Percentiles rank a stretch among this genome's conserved stretches.
Evolutionary conservation across 768 basidiomycete genomes (phyloP).

Genomic region (Leccinum disarticulatum): DNA sequence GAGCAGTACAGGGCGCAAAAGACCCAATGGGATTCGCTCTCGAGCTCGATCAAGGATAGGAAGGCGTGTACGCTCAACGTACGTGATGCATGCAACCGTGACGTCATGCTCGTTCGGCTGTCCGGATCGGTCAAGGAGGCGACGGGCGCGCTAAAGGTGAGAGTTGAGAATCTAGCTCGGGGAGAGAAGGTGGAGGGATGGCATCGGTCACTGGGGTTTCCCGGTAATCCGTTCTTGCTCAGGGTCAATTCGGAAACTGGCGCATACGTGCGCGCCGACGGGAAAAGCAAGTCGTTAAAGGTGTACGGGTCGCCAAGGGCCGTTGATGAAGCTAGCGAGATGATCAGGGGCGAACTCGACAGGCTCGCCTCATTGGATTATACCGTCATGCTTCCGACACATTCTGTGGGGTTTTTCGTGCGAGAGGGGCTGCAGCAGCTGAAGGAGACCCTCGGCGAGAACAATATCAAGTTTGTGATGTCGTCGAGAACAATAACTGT

Average conservation of each 20-base stretch:
- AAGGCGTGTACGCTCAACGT: conserved; percentile 37
- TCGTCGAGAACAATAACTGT: conserved; percentile 44
- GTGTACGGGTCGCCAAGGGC: conserved; percentile 39
- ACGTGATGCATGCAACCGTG: conserved; percentile 16
- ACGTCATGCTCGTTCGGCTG: conserved; percentile 41
- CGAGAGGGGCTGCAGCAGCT: conserved; percentile 48
- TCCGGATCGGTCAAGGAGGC: conserved; percentile 52
- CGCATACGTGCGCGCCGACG: conserved; percentile 43
- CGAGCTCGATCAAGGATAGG: conserved; percentile 35
- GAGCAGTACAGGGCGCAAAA: conserved; percentile 54
- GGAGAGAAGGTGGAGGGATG: conserved; percentile 52
- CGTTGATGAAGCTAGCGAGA: conserved; percentile 35
- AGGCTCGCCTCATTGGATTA: conserved; percentile 34
- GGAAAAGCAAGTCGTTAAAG: conserved; percentile 44
- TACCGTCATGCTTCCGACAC: conserved; percentile 31
- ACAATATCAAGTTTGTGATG: conserved; percentile 41
- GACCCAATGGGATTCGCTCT: conserved; percentile 47
- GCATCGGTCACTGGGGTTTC: conserved; percentile 44
- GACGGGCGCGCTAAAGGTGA: conserved; percentile 57
- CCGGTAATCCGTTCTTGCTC: conserved; percentile 34
- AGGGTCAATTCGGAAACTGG: conserved; percentile 36
- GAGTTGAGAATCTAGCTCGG: conserved; percentile 50
- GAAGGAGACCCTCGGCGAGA: conserved; percentile 38
- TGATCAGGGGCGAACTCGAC: conserved; percentile 49
- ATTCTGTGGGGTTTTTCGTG: conserved; percentile 50